Evolutionary conservation across 352 stramenopile species (phyloP), one percentile per base, ranked within the genome.

Genomic region (Phytophthora capsici): DNA sequence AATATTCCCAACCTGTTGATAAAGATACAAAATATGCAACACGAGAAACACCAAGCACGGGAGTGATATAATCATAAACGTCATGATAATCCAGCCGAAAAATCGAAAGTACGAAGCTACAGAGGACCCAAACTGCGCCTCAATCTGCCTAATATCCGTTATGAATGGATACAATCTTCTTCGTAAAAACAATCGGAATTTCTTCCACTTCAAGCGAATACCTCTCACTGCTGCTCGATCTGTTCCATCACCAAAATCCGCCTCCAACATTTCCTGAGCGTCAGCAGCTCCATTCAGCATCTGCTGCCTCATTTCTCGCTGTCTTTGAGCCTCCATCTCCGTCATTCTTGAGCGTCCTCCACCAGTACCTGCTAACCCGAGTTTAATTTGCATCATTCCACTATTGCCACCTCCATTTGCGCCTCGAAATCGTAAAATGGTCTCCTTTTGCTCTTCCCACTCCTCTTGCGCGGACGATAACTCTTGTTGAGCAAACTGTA

Each of bases 21-120:
- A 34, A 52, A 71, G 57, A 22, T 73, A 65, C 6, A 77, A 36
- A 28, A 91, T 57, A 34, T 94, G 86, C 0, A 87, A 43, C 23
- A 88, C 59, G 30, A 91, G 66, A 6, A 82, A 76, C n/a, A 86
- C 71, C 9, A 84, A 40, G 13, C 75, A 76, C 3, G 83, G 74
- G 6, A 89, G 57, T 0, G 74, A 73, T n/a, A 92, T 71, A 1
- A 75, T 54, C 13, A 86, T 77, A 54, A 89, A 91, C 41, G 81
- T 90, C 60, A 83, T 75, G 48, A 93, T 88, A 51, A 95, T 86
- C 85, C 85, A 95, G 4, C 75, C 68, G 23, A 87, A 89, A 61
- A 95, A 94, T 1, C 76, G 68, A 45, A 94, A 95, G 46, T 95
- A 95, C 14, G 87, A 86, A 14, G 84, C 83, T 16, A 95, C 87